phyloP scores from a whole-genome alignment of 306 rosid species.

The Corylus avellana region DNA sequence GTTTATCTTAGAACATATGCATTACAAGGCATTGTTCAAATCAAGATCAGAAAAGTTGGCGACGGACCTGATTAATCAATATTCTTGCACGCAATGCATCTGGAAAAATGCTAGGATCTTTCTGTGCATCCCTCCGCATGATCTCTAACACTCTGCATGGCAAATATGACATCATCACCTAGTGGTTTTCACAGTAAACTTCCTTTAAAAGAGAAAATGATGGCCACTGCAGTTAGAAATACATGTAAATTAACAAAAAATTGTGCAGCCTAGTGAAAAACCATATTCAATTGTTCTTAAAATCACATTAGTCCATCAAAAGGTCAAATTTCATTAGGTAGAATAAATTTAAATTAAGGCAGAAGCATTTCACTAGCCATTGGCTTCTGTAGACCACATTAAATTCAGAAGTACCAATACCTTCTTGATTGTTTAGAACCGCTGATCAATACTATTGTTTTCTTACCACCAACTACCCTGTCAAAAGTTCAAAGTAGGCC shows the following conservation, averaged over 20 bases:
- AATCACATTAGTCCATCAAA: neutral
- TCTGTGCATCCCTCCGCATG: conserved; percentile 69
- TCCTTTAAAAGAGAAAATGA: neutral
- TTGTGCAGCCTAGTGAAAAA: neutral
- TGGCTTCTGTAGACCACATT: neutral
- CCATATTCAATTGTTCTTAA: neutral
- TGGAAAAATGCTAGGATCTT: conserved; percentile 68
- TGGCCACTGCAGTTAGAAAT: neutral
- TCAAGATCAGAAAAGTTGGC: conserved; percentile 3
- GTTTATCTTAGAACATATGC: conserved; percentile 15
- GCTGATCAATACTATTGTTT: neutral
- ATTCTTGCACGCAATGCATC: conserved; percentile 69
- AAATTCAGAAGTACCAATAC: neutral
- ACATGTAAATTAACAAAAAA: neutral
- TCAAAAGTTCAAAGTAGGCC: neutral
- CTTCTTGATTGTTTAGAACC: neutral
- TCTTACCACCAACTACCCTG: neutral
- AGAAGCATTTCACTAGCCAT: neutral
- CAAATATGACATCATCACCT: conserved; percentile 16
- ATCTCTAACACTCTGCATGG: conserved; percentile 71
- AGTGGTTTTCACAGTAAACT: conserved; percentile 23
- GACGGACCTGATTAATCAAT: conserved; percentile 71
- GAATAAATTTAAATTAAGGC: neutral
- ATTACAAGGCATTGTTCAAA: conserved; percentile 12
- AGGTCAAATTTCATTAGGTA: neutral